phyloP scores from a whole-genome alignment of 2,329 filamentous ascomycete genomes.

The Cladobotryum mycophilum region DNA sequence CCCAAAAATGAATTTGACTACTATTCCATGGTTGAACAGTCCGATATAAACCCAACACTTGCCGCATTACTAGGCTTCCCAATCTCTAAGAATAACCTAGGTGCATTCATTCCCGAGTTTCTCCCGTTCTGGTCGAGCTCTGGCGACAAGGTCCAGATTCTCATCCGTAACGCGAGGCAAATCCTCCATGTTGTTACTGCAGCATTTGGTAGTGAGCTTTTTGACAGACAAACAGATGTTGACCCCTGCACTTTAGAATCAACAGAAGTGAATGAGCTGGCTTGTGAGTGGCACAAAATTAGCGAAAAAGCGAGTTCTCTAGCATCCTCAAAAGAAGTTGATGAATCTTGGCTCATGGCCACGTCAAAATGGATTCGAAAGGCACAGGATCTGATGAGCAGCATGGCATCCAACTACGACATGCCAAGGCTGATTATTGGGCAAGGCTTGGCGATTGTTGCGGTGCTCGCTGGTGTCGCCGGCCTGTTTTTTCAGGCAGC shows the following conservation, averaged over 20 bases:
- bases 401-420: conserved; percentile 89
- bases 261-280: conserved; percentile 49
- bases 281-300: conserved; percentile 58
- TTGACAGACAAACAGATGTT: conserved; percentile 26
- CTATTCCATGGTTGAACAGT: conserved; percentile 83
- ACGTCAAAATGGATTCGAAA: conserved; percentile 57
- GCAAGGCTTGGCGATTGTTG: conserved; percentile 28
- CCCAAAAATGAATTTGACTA: conserved; percentile 70
- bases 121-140: conserved; percentile 61
- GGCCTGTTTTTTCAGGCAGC: conserved; percentile 13
- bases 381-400: conserved; percentile 76
- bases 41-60: conserved; percentile 85
- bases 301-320: conserved; percentile 19
- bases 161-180: conserved; percentile 74
- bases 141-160: conserved; percentile 56
- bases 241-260: conserved; percentile 32
- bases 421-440: conserved; percentile 53
- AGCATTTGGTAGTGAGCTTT: conserved; percentile 53
- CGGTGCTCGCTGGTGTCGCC: conserved; percentile 20
- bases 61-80: conserved; percentile 83
- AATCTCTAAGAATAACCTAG: conserved; percentile 82
- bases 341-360: conserved; percentile 35
- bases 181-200: conserved; percentile 71
- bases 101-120: conserved; percentile 75
- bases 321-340: conserved; percentile 20